These are phyloP conservation scores for Alternaria infectoria DNA, from an alignment of 2,329 filamentous ascomycete genomes.

Conservation along the genomic window DNA sequence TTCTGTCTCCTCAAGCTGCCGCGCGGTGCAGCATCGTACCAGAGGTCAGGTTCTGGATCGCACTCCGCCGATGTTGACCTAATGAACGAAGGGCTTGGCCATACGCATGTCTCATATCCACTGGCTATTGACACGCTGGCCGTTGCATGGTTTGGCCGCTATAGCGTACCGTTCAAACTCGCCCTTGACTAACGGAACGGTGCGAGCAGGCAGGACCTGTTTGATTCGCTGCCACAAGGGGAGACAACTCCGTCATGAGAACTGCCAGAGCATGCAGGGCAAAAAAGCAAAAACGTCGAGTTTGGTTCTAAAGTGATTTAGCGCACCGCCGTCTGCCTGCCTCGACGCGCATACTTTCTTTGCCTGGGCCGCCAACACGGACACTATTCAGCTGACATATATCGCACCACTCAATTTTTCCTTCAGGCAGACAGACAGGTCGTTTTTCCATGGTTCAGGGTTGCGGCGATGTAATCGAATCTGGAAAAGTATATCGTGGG, in stretches of 20 bases:
- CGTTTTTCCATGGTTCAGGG: not conserved
- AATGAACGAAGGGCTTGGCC: not conserved
- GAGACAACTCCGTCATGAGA: conserved; percentile 3
- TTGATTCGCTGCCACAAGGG: not conserved
- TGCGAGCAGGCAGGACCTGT: not conserved
- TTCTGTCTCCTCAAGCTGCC: not conserved
- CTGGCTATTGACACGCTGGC: not conserved
- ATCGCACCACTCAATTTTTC: not conserved
- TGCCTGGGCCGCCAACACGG: not conserved
- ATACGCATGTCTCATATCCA: not conserved
- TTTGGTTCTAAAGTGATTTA: not conserved
- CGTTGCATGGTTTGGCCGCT: not conserved
- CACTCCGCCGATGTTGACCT: not conserved
- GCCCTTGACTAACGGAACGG: conserved; percentile 8
- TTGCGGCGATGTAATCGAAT: not conserved
- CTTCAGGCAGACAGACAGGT: not conserved
- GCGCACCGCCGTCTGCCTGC: not conserved
- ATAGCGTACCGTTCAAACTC: conserved; percentile 1
- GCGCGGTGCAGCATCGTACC: not conserved
- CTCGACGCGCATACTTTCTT: not conserved
- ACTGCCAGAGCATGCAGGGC: conserved; percentile 2
- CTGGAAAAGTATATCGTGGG: not conserved
- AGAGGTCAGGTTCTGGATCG: not conserved
- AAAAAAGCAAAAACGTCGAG: not conserved
- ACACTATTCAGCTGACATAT: not conserved